Evolutionary conservation across 305 asterid species (phyloP).

Genomic region (Fraxinus latifolia): DNA sequence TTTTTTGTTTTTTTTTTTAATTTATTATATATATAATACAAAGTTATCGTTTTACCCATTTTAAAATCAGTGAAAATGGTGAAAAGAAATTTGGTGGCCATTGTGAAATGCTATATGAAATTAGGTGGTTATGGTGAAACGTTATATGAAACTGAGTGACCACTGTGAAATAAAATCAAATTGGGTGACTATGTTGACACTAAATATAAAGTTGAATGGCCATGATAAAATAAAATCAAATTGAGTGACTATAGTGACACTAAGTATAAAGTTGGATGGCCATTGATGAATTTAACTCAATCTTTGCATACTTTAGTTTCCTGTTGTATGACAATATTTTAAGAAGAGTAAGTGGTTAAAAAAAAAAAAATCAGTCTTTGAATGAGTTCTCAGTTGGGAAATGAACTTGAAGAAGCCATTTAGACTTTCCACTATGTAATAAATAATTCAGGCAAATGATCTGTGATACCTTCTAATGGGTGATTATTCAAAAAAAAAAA

Average conservation of each 20-base stretch:
- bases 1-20: too few species aligned
- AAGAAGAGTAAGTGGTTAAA: not conserved
- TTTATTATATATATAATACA: too few species aligned
- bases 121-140: not conserved
- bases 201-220: not conserved
- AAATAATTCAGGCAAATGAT: not conserved
- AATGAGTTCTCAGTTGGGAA: not conserved
- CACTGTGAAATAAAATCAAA: too few species aligned
- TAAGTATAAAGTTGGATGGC: not conserved
- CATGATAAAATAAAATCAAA: too few species aligned
- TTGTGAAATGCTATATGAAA: too few species aligned
- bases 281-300: not conserved
- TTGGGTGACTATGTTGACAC: too few species aligned
- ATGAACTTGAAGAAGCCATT: constrained; percentile 1
- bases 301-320: not conserved
- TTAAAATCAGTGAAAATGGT: not conserved
- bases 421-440: not conserved
- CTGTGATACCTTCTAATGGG: not conserved
- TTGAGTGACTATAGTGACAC: too few species aligned
- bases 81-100: not conserved
- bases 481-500: not conserved
- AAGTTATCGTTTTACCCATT: not conserved
- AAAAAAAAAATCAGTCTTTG: not conserved
- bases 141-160: not conserved
- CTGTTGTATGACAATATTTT: not conserved